Conservation (phyloP, 371 early-diverging fungal species). For the Fennellomyces sp. region DNA sequence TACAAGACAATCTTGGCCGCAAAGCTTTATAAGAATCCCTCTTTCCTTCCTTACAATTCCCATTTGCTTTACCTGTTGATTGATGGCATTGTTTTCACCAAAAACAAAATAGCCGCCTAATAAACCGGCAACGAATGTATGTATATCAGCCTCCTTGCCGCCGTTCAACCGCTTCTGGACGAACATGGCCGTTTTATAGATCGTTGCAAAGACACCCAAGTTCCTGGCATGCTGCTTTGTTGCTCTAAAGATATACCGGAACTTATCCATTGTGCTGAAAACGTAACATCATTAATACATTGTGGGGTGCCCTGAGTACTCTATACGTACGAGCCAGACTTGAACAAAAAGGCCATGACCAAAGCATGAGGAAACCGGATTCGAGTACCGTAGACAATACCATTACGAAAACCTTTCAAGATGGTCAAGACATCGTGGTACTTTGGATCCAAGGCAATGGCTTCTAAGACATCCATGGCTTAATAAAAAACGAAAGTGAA, state of each 20-base stretch:
- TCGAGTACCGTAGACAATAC: conserved; percentile 96
- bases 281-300: too few relatives aligned
- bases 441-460: conserved; percentile 69
- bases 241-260: conserved; percentile 78
- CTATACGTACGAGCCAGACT: conserved; percentile 83
- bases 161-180: conserved; percentile 67
- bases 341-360: conserved; percentile 96
- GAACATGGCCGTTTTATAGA: conserved; percentile 90
- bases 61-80: conserved; percentile 79
- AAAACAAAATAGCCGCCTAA: conserved; percentile 97
- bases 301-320: too few relatives aligned
- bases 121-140: conserved; percentile 90
- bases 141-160: conserved; percentile 74
- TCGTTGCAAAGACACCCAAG: conserved; percentile 89
- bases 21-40: too few relatives aligned
- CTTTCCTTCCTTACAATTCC: background rate
- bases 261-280: conserved; percentile 71
- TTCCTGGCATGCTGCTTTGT: conserved; percentile 91
- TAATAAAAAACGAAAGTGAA: background rate
- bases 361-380: conserved; percentile 97
- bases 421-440: conserved; percentile 85
- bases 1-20: conserved; percentile 90
- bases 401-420: conserved; percentile 94
- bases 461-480: conserved; percentile 47
- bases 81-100: conserved; percentile 92